phyloP scores from a whole-genome alignment of 129 eudicot genomes.

The Sambucus nigra region DNA sequence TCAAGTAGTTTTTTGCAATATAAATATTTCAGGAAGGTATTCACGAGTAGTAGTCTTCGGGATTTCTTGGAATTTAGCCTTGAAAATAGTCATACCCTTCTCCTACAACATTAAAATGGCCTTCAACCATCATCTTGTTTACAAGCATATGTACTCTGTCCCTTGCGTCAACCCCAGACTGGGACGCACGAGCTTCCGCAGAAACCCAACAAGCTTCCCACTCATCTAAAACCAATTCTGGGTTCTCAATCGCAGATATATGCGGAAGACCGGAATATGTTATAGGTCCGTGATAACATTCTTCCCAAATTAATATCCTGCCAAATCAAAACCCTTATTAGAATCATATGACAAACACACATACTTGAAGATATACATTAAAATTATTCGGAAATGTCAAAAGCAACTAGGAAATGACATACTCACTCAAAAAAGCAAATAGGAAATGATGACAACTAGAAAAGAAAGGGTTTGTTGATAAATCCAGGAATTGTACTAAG shows the following conservation, averaged over 20 bases:
- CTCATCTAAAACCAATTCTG: conserved; percentile 13
- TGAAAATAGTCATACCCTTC: conserved; percentile 49
- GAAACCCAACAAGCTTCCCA: conserved; percentile 25
- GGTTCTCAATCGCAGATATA: conserved; percentile 15
- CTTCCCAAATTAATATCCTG: conserved; percentile 98
- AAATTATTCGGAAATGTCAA: background rate
- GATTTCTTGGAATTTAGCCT: too few species aligned
- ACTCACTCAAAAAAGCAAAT: too few species aligned
- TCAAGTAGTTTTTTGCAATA: too few species aligned
- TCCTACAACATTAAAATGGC: conserved; percentile 67
- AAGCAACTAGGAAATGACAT: background rate
- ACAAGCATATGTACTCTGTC: conserved; percentile 53
- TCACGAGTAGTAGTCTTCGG: too few species aligned
- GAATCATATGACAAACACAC: conserved; percentile 3
- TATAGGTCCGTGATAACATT: conserved; percentile 60
- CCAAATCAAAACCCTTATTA: background rate
- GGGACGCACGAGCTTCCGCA: conserved; percentile 20
- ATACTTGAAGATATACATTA: conserved; percentile 4
- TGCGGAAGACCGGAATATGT: conserved; percentile 24
- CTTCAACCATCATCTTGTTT: conserved; percentile 87
- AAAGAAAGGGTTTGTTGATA: too few species aligned
- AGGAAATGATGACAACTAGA: too few species aligned
- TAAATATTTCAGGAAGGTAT: too few species aligned
- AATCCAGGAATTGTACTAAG: too few species aligned
- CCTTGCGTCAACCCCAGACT: conserved; percentile 19